Evolutionary conservation across 139 green algal genomes (phyloP).

Genomic region (Chlamydomonas schloesseri): DNA sequence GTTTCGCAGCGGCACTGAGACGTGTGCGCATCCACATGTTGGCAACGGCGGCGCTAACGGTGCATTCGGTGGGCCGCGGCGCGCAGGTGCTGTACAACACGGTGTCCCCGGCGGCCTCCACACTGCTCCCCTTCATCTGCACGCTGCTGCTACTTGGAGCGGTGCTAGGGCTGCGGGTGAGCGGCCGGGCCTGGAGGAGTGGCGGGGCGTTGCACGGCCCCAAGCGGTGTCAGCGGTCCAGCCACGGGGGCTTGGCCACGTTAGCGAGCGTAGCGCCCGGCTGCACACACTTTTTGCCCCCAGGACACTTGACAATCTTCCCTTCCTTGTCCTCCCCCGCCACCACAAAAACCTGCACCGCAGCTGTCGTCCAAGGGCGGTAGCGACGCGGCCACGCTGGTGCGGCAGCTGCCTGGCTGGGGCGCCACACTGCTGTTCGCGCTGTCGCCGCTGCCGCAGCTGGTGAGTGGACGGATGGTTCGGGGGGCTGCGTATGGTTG

Average conservation of each 20-base stretch:
- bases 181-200: too few relatives aligned
- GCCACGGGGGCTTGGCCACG: too few relatives aligned
- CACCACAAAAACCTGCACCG: too few relatives aligned
- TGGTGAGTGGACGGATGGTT: conserved; percentile 49
- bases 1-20: too few relatives aligned
- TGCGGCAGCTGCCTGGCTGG: conserved; percentile 63
- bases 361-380: conserved; percentile 13
- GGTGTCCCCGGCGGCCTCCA: neutral
- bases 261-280: too few relatives aligned
- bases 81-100: conserved; percentile 58
- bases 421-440: conserved; percentile 71
- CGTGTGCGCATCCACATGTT: too few relatives aligned
- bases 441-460: conserved; percentile 68
- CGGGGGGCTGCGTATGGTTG: neutral
- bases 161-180: neutral
- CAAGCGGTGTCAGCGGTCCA: too few relatives aligned
- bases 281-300: too few relatives aligned
- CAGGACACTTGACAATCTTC: too few relatives aligned
- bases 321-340: neutral
- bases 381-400: conserved; percentile 8
- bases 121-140: conserved; percentile 34
- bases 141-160: neutral
- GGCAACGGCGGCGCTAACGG: too few relatives aligned
- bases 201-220: too few relatives aligned
- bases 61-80: too few relatives aligned